Percentiles rank a stretch among this genome's conserved stretches.
Conservation (phyloP, 2,329 filamentous ascomycete genomes). For the Aureobasidium sp. region DNA sequence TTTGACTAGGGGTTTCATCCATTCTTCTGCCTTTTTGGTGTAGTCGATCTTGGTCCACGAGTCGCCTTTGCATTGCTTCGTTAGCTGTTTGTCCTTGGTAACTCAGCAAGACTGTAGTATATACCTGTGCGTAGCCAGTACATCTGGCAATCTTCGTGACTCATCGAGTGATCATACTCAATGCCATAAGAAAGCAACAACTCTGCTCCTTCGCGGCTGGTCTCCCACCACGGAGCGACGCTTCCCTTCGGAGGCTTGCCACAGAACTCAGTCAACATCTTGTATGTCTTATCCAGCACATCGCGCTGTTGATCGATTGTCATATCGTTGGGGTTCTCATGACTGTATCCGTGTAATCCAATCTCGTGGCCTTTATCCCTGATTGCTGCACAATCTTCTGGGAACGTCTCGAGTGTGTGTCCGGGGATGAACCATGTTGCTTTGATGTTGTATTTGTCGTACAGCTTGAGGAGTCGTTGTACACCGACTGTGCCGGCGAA, state of each 20-base stretch:
- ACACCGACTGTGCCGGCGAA: constrained; percentile 59
- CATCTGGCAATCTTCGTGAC: constrained; percentile 47
- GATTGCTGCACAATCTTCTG: constrained; percentile 51
- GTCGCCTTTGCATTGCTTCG: constrained; percentile 34
- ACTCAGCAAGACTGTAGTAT: too few species aligned
- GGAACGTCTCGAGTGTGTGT: constrained; percentile 54
- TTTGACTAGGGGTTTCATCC: constrained; percentile 56
- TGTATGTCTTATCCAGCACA: constrained; percentile 63
- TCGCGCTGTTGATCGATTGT: constrained; percentile 63
- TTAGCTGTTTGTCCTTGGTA: too few species aligned
- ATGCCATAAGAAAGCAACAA: constrained; percentile 56
- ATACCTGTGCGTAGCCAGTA: too few species aligned
- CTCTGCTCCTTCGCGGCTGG: constrained; percentile 55
- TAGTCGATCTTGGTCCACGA: constrained; percentile 61
- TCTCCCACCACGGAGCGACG: constrained; percentile 66
- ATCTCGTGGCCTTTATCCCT: constrained; percentile 56
- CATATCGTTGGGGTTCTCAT: constrained; percentile 65
- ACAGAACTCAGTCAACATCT: constrained; percentile 56
- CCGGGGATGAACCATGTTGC: constrained; percentile 56
- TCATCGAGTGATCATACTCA: constrained; percentile 60
- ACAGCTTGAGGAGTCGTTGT: constrained; percentile 57
- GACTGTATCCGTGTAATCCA: constrained; percentile 58
- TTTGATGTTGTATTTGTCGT: constrained; percentile 62
- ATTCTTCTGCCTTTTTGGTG: constrained; percentile 47
- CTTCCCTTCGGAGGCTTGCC: constrained; percentile 62